phyloP scores from a whole-genome alignment of 164 flowering plant genomes.

The Liriodendron chinense region DNA sequence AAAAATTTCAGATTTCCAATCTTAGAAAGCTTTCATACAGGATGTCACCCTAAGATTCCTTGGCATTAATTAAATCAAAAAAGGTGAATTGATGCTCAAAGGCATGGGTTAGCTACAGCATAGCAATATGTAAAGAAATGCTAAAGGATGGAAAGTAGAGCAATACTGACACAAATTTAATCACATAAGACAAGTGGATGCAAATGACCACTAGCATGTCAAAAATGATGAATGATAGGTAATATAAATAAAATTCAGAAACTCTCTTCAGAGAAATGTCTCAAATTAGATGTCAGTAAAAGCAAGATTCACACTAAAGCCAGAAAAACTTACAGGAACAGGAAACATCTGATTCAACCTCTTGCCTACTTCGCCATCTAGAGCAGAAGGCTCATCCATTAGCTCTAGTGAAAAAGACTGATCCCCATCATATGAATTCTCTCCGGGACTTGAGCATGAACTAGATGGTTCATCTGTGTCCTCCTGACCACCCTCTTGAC shows the following conservation, averaged over 20 bases:
- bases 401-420: conserved; percentile 49
- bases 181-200: not conserved
- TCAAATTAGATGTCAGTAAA: not conserved
- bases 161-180: not conserved
- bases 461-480: conserved; percentile 46
- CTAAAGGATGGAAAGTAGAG: no score
- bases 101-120: not conserved
- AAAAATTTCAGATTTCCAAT: not conserved
- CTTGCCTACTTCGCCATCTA: conserved; percentile 81
- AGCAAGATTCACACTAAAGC: not conserved
- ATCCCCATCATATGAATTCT: conserved; percentile 46
- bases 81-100: not conserved
- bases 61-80: not conserved
- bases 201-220: not conserved
- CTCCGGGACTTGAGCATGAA: conserved; percentile 66
- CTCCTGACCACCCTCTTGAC: conserved; percentile 37
- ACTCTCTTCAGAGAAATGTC: not conserved
- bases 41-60: not conserved
- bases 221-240: not conserved
- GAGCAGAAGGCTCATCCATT: conserved; percentile 46
- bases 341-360: conserved; percentile 73
- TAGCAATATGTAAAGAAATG: not conserved
- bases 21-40: no score
- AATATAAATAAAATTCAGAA: not conserved
- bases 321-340: conserved; percentile 61